Percentiles rank a stretch among this genome's conserved stretches.
Conservation (phyloP, 495 filamentous ascomycete species). For the Annulohypoxylon stygium region DNA sequence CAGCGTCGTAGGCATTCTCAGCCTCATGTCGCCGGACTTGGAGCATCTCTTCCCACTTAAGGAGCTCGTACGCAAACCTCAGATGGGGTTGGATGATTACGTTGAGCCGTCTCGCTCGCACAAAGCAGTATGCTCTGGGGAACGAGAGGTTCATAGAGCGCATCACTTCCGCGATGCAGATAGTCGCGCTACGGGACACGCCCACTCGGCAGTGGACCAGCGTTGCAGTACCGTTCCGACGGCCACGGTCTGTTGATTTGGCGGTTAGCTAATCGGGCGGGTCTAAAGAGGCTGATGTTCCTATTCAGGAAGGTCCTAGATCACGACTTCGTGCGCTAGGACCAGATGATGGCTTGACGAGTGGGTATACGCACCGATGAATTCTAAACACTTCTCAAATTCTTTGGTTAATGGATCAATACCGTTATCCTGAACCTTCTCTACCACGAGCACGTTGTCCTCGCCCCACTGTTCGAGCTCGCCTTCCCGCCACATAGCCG, state of each 20-base stretch:
- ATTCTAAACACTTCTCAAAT: conserved; percentile 87
- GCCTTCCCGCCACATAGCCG: conserved; percentile 79
- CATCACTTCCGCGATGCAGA: conserved; percentile 99
- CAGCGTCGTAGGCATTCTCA: conserved; percentile 11
- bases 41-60: conserved; percentile 92
- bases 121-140: conserved; percentile 95
- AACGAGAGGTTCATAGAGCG: conserved; percentile 81
- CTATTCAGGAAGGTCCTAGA: conserved; percentile 8
- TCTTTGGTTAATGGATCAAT: conserved; percentile 91
- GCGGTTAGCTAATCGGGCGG: conserved; percentile 19
- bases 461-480: conserved; percentile 75
- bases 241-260: conserved; percentile 73
- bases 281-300: conserved; percentile 7
- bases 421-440: conserved; percentile 94
- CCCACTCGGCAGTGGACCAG: conserved; percentile 97
- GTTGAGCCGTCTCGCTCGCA: conserved; percentile 86
- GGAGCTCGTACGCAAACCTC: conserved; percentile 74
- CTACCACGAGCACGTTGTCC: conserved; percentile 82
- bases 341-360: not conserved
- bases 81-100: conserved; percentile 75
- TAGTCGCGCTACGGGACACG: conserved; percentile 93
- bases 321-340: conserved; percentile 18
- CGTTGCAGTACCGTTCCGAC: conserved; percentile 80
- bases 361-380: conserved; percentile 78
- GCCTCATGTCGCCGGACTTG: conserved; percentile 59